Conservation (phyloP, 164 flowering plant genomes). For the Dillenia turbinata region DNA sequence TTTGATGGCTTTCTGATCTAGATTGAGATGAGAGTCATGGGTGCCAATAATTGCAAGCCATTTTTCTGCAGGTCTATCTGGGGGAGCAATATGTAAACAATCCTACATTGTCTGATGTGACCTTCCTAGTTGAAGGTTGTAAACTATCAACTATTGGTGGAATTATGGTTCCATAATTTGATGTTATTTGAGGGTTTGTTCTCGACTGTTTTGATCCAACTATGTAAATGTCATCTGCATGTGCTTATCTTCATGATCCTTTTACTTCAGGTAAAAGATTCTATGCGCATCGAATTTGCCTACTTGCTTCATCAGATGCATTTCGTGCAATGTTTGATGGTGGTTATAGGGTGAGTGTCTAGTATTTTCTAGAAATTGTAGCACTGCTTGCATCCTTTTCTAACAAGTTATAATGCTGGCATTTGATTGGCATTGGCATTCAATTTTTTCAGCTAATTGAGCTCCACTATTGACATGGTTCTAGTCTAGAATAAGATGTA, state of each 20-base stretch:
- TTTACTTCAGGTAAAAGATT: conserved; percentile 61
- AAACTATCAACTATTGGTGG: background rate
- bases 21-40: background rate
- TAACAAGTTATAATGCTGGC: no score
- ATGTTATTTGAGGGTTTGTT: no score
- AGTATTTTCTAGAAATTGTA: background rate
- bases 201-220: no score
- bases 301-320: conserved; percentile 97
- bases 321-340: conserved; percentile 99
- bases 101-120: conserved; percentile 84
- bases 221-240: no score
- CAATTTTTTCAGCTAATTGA: no score
- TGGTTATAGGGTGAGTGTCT: conserved; percentile 77
- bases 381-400: background rate
- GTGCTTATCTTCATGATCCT: background rate
- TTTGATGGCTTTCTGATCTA: no score
- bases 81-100: conserved; percentile 92
- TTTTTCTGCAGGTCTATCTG: conserved; percentile 77
- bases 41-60: conserved; percentile 1
- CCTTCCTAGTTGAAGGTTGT: conserved; percentile 91
- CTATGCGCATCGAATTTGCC: conserved; percentile 90
- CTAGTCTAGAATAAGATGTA: no score
- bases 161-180: no score
- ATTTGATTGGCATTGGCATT: no score
- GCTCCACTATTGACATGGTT: no score